Evolutionary conservation across 2,329 filamentous ascomycete genomes (phyloP).

Genomic region (Dothideomycetes sp.): DNA sequence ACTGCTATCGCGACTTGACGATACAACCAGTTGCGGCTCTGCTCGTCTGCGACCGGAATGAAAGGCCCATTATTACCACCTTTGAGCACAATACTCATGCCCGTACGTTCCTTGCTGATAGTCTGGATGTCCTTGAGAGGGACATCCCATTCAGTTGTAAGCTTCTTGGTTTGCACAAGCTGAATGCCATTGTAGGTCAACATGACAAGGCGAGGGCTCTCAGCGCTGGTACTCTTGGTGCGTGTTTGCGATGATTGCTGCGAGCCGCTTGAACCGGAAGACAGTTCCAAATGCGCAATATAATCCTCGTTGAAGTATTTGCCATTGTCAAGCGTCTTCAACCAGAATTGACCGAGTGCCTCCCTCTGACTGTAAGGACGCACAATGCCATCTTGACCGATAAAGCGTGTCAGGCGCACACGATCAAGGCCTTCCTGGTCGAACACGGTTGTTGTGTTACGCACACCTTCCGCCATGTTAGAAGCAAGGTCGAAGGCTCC

Average conservation of each 20-base stretch:
- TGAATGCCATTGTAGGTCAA: constrained; percentile 61
- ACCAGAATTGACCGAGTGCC: constrained; percentile 94
- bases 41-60: constrained; percentile 86
- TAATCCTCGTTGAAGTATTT: constrained; percentile 98
- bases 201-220: constrained; percentile 58
- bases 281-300: constrained; percentile 86
- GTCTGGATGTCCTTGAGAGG: constrained; percentile 93
- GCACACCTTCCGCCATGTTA: constrained; percentile 93
- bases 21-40: constrained; percentile 58
- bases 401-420: constrained; percentile 85
- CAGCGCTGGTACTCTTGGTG: constrained; percentile 17
- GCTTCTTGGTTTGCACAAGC: constrained; percentile 75
- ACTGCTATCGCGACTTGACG: constrained; percentile 57
- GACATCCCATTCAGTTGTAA: constrained; percentile 92
- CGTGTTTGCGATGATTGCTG: constrained; percentile 18
- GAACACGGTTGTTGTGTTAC: constrained; percentile 97
- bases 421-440: constrained; percentile 90
- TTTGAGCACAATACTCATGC: constrained; percentile 77
- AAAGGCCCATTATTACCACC: constrained; percentile 92
- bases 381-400: constrained; percentile 85
- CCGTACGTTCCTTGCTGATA: constrained; percentile 92
- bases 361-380: constrained; percentile 91
- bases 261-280: constrained; percentile 51
- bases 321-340: constrained; percentile 95
- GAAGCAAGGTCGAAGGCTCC: constrained; percentile 95